phyloP scores from a whole-genome alignment of 1,139 yeast genomes.

The Candida albicans region DNA sequence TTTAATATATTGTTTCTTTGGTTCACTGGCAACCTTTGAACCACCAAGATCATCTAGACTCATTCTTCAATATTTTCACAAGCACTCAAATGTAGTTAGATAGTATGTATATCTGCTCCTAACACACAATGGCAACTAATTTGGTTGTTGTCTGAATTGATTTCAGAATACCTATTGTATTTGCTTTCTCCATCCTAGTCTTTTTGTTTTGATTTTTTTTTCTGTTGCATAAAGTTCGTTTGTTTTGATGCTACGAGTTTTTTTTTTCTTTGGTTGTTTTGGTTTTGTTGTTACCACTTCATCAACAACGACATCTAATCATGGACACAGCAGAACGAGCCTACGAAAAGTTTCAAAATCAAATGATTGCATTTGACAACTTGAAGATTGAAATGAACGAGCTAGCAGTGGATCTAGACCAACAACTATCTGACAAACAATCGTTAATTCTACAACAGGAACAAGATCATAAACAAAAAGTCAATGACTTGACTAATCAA shows the following conservation, averaged over 20 bases:
- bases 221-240: not conserved
- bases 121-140: not conserved
- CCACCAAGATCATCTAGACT: constrained; percentile 1
- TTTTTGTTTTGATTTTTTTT: constrained; percentile 1
- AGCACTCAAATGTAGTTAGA: not conserved
- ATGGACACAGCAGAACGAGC: constrained; percentile 4
- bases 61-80: constrained; percentile 1
- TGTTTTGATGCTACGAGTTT: no score
- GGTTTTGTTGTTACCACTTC: not conserved
- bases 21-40: constrained; percentile 3
- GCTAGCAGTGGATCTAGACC: constrained; percentile 8
- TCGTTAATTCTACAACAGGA: constrained; percentile 4
- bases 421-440: constrained; percentile 9
- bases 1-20: constrained; percentile 26
- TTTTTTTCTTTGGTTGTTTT: not conserved
- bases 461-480: constrained; percentile 5
- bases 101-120: not conserved
- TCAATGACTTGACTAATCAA: constrained; percentile 2
- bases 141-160: no score
- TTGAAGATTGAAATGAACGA: constrained; percentile 9
- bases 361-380: constrained; percentile 8
- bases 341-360: constrained; percentile 5
- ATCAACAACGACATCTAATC: not conserved
- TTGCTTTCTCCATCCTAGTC: not conserved
- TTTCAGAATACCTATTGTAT: not conserved